Conservation (phyloP, 345 rosid genomes). For the Euphorbia tirucalli region DNA sequence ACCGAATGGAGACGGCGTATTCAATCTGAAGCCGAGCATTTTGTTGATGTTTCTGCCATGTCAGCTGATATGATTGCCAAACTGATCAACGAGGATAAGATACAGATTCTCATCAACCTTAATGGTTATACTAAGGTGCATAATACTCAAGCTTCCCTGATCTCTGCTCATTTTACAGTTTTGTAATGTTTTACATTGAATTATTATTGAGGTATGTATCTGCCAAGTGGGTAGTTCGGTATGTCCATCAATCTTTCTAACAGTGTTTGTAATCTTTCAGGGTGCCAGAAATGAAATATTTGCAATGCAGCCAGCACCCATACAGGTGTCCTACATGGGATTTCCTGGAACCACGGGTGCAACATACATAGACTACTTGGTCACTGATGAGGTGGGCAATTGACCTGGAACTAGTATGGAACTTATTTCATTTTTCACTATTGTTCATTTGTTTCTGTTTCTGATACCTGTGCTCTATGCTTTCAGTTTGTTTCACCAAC, state of each 20-base stretch:
- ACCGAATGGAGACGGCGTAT: constrained; percentile 96
- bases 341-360: constrained; percentile 99
- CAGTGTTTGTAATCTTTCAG: constrained; percentile 35
- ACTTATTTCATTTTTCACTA: neutral
- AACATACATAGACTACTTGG: constrained; percentile 85
- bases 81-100: constrained; percentile 75
- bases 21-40: constrained; percentile 90
- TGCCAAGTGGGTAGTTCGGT: neutral
- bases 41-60: constrained; percentile 85
- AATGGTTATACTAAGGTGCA: constrained; percentile 95
- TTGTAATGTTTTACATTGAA: neutral
- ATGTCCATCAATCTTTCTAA: neutral
- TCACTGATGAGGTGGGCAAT: constrained; percentile 82
- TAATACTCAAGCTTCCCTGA: neutral
- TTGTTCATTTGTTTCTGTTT: neutral
- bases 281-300: constrained; percentile 98
- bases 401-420: neutral
- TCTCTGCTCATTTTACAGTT: neutral
- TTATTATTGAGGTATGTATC: neutral
- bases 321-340: constrained; percentile 98
- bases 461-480: constrained; percentile 12
- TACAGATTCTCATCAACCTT: constrained; percentile 86
- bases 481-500: constrained; percentile 91
- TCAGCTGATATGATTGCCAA: constrained; percentile 83
- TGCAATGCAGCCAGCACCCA: constrained; percentile 98